Evolutionary conservation across 768 basidiomycete species (phyloP).

Genomic region (Tylopilus sp.): DNA sequence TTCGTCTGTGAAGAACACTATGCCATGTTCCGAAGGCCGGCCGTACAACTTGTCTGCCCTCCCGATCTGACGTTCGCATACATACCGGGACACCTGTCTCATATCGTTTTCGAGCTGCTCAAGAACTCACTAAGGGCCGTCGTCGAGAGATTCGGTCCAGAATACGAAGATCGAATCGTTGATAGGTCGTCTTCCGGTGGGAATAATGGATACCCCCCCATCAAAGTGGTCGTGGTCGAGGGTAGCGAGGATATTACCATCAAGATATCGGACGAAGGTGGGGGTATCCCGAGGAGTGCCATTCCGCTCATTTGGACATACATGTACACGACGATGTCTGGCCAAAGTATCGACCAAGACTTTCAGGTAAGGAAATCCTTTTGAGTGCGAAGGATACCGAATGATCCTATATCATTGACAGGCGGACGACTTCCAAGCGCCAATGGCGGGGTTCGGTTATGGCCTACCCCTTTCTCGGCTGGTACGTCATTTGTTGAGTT

Average conservation of each 20-base stretch:
- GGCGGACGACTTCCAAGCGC: conserved; percentile 90
- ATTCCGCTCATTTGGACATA: conserved; percentile 98
- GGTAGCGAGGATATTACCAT: conserved; percentile 99
- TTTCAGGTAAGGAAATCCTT: conserved; percentile 38
- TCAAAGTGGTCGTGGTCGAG: conserved; percentile 72
- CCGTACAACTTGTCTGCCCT: conserved; percentile 94
- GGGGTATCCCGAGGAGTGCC: conserved; percentile 78
- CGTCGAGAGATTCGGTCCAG: conserved; percentile 86
- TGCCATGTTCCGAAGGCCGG: conserved; percentile 92
- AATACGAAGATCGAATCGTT: conserved; percentile 51
- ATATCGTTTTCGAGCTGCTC: conserved; percentile 94
- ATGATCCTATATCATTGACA: conserved; percentile 22
- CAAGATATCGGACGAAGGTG: conserved; percentile 98
- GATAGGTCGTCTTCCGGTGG: not conserved
- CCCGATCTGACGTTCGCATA: conserved; percentile 84
- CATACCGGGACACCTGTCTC: conserved; percentile 93
- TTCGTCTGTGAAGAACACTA: conserved; percentile 95
- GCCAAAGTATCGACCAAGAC: conserved; percentile 68
- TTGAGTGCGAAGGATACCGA: not conserved
- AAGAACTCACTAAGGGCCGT: conserved; percentile 97
- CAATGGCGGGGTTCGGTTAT: conserved; percentile 97
- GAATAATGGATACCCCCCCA: conserved; percentile 19
- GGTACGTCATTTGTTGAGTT: conserved; percentile 43
- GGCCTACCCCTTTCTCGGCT: conserved; percentile 89
- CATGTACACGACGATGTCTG: conserved; percentile 88